A percentile compares a stretch with the other conserved stretches of the same genome.
Evolutionary conservation across 805 yeast species (phyloP).

Genomic region (Myxozyma vanderwaltii): DNA sequence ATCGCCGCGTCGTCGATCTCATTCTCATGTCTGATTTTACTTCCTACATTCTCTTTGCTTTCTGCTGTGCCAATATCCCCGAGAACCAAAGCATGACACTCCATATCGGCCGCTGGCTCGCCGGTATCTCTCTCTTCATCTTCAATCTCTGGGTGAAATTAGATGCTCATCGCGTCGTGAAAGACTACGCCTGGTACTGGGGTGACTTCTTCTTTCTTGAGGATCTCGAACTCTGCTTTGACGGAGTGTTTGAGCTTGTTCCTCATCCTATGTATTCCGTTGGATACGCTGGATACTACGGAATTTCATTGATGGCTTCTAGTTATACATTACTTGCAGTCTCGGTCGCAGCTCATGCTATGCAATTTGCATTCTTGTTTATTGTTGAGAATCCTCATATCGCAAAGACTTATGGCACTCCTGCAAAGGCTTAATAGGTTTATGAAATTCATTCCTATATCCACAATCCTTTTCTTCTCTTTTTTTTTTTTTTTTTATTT

Average conservation of each 20-base stretch:
- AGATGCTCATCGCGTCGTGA: slow-evolving; percentile 84
- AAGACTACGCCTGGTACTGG: slow-evolving; percentile 95
- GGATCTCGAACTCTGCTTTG: slow-evolving; percentile 70
- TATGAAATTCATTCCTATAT: background rate
- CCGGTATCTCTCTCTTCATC: slow-evolving; percentile 63
- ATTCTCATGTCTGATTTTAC: slow-evolving; percentile 83
- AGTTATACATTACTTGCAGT: slow-evolving; percentile 69
- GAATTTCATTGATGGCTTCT: slow-evolving; percentile 74
- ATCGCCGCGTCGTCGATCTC: slow-evolving; percentile 76
- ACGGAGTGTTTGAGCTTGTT: slow-evolving; percentile 85
- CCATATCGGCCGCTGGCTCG: slow-evolving; percentile 53
- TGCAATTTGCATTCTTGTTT: slow-evolving; percentile 73
- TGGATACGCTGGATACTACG: slow-evolving; percentile 86
- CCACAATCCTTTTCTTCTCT: background rate
- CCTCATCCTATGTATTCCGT: slow-evolving; percentile 94
- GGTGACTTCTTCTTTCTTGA: slow-evolving; percentile 87
- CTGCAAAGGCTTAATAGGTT: slow-evolving; percentile 20
- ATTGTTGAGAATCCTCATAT: slow-evolving; percentile 84
- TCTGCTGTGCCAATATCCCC: slow-evolving; percentile 44
- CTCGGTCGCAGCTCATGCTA: slow-evolving; percentile 72
- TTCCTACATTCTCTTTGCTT: slow-evolving; percentile 67
- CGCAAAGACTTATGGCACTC: slow-evolving; percentile 60
- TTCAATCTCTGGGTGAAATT: slow-evolving; percentile 84
- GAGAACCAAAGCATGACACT: slow-evolving; percentile 50
- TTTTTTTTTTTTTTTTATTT: background rate